Conservation (phyloP, 345 rosid genomes). For the Streptanthus diversifolius region DNA sequence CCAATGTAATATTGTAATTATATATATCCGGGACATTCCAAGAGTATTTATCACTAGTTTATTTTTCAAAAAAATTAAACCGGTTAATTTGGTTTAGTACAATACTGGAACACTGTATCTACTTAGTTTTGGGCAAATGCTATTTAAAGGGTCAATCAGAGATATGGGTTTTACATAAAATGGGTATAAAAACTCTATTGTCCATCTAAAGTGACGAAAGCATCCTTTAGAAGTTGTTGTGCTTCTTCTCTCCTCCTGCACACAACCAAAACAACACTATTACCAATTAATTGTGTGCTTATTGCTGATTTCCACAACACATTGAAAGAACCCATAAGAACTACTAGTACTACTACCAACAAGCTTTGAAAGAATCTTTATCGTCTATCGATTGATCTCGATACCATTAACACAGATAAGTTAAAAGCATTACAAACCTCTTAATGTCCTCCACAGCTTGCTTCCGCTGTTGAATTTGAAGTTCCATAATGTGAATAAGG, state of each 20-base stretch:
- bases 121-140: background rate
- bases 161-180: background rate
- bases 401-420: background rate
- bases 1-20: no score
- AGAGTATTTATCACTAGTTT: no score
- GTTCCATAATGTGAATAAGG: slow-evolving; percentile 80
- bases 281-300: background rate
- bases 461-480: slow-evolving; percentile 78
- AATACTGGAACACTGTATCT: background rate
- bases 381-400: background rate
- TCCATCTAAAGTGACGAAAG: slow-evolving; percentile 66
- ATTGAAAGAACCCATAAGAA: background rate
- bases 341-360: background rate
- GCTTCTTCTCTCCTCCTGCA: slow-evolving; percentile 83
- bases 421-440: slow-evolving; percentile 42
- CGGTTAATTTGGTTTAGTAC: no score
- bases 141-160: background rate
- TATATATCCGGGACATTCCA: no score
- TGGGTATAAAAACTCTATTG: slow-evolving; percentile 4
- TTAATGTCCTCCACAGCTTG: slow-evolving; percentile 94
- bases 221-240: slow-evolving; percentile 63
- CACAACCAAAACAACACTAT: slow-evolving; percentile 17
- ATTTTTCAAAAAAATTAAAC: no score
- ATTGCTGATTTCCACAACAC: background rate
- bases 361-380: background rate